phyloP scores from a whole-genome alignment of 2,329 filamentous ascomycete genomes.

The Colletotrichum sp. region DNA sequence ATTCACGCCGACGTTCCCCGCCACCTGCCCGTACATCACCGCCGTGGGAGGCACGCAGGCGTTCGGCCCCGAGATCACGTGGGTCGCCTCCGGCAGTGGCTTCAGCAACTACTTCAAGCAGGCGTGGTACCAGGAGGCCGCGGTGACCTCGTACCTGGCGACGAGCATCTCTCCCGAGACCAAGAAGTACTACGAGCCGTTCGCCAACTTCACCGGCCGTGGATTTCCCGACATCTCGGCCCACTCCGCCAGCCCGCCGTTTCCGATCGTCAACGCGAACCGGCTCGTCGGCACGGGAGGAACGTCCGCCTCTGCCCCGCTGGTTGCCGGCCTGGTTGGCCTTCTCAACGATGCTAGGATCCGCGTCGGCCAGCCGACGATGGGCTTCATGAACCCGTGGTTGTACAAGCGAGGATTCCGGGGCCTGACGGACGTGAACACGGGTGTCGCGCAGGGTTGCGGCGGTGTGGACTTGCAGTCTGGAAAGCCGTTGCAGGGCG shows the following conservation, averaged over 20 bases:
- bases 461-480: conserved; percentile 27
- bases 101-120: conserved; percentile 53
- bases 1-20: conserved; percentile 27
- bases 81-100: conserved; percentile 57
- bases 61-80: conserved; percentile 55
- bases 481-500: conserved; percentile 25
- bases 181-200: conserved; percentile 53
- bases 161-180: conserved; percentile 31
- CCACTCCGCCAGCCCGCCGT: conserved; percentile 42
- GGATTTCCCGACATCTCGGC: conserved; percentile 68
- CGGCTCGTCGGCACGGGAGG: conserved; percentile 24
- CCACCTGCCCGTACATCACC: conserved; percentile 60
- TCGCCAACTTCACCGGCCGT: conserved; percentile 53
- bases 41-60: conserved; percentile 60
- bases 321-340: conserved; percentile 66
- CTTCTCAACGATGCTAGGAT: conserved; percentile 69
- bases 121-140: conserved; percentile 50
- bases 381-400: conserved; percentile 69
- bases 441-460: conserved; percentile 26
- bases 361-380: conserved; percentile 51
- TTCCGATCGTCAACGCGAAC: conserved; percentile 31
- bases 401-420: conserved; percentile 47
- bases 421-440: conserved; percentile 40
- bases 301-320: conserved; percentile 62
- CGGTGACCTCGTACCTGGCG: conserved; percentile 48